Conservation (phyloP, 208 protist genomes). For the Trichomonas gallinae region DNA sequence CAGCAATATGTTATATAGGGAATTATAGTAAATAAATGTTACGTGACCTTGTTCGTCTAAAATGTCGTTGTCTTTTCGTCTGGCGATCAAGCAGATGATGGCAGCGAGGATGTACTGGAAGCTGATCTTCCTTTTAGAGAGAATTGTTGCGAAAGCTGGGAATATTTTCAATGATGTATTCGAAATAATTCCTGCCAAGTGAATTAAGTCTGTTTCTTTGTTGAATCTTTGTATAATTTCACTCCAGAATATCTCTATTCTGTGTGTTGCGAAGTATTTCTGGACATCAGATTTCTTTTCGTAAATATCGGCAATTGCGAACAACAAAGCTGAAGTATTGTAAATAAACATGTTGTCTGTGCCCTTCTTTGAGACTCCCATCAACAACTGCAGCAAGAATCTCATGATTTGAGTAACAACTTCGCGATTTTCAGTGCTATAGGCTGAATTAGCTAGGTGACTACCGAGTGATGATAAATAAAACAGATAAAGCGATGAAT, state of each 20-base stretch:
- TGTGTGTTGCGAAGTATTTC: background rate
- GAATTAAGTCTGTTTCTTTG: background rate
- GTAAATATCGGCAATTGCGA: background rate
- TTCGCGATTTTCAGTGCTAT: background rate
- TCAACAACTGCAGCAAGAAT: background rate
- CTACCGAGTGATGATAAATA: background rate
- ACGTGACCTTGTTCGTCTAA: background rate
- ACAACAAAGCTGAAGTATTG: background rate
- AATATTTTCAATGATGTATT: background rate
- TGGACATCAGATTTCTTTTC: background rate
- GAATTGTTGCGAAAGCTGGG: background rate
- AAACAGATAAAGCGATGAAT: background rate
- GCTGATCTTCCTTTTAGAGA: background rate
- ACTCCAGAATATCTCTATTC: background rate
- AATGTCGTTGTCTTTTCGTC: background rate
- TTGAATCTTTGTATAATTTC: background rate
- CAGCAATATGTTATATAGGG: background rate
- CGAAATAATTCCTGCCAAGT: background rate
- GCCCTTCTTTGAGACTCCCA: background rate
- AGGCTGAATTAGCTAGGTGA: background rate
- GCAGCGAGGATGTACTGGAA: background rate
- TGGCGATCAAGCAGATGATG: background rate
- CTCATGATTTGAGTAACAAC: background rate
- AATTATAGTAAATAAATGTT: background rate
- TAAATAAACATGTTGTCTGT: background rate